Percentiles rank a stretch among this genome's conserved stretches.
These are phyloP conservation scores for Penicillium sp. DNA, from an alignment of 2,329 filamentous ascomycete species.

Conservation along the genomic window DNA sequence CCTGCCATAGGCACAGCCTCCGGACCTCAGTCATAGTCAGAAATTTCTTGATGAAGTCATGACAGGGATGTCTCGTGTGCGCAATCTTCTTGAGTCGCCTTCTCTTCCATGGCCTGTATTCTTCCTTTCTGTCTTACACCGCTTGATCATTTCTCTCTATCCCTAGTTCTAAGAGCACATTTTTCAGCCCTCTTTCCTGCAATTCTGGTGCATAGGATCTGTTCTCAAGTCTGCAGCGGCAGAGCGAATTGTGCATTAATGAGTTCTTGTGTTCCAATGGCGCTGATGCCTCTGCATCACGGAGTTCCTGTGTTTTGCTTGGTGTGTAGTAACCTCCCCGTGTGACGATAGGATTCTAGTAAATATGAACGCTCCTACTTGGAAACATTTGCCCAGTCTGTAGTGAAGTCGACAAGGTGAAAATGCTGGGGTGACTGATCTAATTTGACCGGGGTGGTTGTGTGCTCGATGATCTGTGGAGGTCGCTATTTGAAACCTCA, in stretches of 20 bases:
- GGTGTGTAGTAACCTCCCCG: slow-evolving; percentile 4
- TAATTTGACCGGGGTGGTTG: no score
- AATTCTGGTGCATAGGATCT: slow-evolving; percentile 18
- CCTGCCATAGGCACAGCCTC: slow-evolving; percentile 12
- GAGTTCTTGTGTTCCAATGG: slow-evolving; percentile 2
- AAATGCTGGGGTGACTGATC: no score
- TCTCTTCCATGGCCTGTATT: slow-evolving; percentile 15
- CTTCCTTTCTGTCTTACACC: slow-evolving; percentile 8
- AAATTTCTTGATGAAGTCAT: slow-evolving; percentile 17
- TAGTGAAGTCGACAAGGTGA: no score
- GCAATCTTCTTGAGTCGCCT: slow-evolving; percentile 3
- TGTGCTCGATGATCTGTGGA: no score
- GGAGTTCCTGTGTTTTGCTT: slow-evolving; percentile 5
- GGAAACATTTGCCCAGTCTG: no score
- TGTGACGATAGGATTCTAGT: background rate
- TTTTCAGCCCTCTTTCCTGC: slow-evolving; percentile 2
- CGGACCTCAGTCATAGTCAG: slow-evolving; percentile 15
- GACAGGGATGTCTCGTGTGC: slow-evolving; percentile 15
- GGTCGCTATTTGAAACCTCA: no score
- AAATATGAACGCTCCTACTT: background rate
- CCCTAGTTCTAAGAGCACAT: slow-evolving; percentile 2
- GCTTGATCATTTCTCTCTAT: slow-evolving; percentile 7
- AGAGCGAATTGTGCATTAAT: slow-evolving; percentile 13
- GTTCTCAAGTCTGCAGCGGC: slow-evolving; percentile 6
- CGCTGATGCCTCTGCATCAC: slow-evolving; percentile 6